A percentile compares a stretch with the other conserved stretches of the same genome.
Conservation (phyloP, 768 basidiomycete genomes). For the Pleurotus tuber-regium region DNA sequence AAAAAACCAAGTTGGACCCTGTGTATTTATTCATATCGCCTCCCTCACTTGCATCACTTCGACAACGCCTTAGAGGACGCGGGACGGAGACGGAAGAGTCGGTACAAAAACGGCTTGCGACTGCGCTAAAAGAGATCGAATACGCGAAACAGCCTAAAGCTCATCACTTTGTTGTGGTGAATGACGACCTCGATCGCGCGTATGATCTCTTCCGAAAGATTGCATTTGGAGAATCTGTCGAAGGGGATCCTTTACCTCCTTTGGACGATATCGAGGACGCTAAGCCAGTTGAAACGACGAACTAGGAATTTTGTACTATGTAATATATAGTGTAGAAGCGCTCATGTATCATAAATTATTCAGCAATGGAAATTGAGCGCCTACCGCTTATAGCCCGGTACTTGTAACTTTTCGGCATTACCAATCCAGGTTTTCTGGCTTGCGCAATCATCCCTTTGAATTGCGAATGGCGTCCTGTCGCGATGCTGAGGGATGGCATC, state of each 20-base stretch:
- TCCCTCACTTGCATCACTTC: conserved; percentile 71
- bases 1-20: conserved; percentile 75
- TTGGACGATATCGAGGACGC: conserved; percentile 41
- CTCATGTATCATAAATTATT: neutral
- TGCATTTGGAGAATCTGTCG: conserved; percentile 64
- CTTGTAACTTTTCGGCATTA: too few species aligned
- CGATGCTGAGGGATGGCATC: conserved; percentile 64
- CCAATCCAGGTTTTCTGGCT: too few species aligned
- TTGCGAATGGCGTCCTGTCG: conserved; percentile 43
- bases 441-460: conserved; percentile 4
- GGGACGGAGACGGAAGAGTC: conserved; percentile 82
- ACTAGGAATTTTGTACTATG: too few species aligned
- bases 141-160: conserved; percentile 75
- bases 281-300: neutral
- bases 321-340: too few species aligned
- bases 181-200: conserved; percentile 84
- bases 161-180: conserved; percentile 86
- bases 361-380: neutral
- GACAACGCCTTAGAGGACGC: conserved; percentile 66
- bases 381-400: neutral
- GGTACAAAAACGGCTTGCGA: conserved; percentile 70
- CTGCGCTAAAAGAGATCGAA: conserved; percentile 76
- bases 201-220: conserved; percentile 75
- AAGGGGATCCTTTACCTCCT: conserved; percentile 64
- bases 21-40: conserved; percentile 93